phyloP scores from a whole-genome alignment of 306 rosid species.

The Vigna radiata region DNA sequence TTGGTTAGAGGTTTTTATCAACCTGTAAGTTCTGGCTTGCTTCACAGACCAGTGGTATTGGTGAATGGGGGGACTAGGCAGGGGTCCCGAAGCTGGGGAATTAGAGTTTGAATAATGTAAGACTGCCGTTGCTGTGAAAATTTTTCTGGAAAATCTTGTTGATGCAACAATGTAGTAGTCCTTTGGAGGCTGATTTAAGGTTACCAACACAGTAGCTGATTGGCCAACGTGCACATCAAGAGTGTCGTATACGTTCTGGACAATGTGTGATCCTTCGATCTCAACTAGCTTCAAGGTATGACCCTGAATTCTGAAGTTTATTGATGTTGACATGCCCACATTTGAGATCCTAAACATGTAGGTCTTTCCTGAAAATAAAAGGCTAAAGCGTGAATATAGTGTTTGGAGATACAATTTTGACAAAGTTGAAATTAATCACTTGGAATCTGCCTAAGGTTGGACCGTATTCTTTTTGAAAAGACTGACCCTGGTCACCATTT shows the following conservation, averaged over 20 bases:
- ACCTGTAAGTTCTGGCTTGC: slow-evolving; percentile 97
- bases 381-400: slow-evolving; percentile 17
- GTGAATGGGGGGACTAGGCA: slow-evolving; percentile 72
- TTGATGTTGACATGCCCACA: slow-evolving; percentile 83
- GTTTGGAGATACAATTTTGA: slow-evolving; percentile 7
- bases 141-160: slow-evolving; percentile 68
- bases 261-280: slow-evolving; percentile 90
- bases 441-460: not conserved
- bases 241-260: slow-evolving; percentile 81
- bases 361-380: slow-evolving; percentile 78
- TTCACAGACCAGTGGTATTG: slow-evolving; percentile 78
- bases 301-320: slow-evolving; percentile 88
- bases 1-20: not conserved
- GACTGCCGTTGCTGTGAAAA: slow-evolving; percentile 68
- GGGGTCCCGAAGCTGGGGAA: slow-evolving; percentile 74
- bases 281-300: slow-evolving; percentile 83
- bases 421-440: not conserved
- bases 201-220: slow-evolving; percentile 74
- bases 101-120: slow-evolving; percentile 89
- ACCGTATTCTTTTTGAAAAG: not conserved
- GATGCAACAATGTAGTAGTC: slow-evolving; percentile 91
- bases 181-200: slow-evolving; percentile 78
- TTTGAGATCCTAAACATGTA: slow-evolving; percentile 90
- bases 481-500: slow-evolving; percentile 82
- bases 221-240: slow-evolving; percentile 98